Conservation (phyloP, 2,329 filamentous ascomycete species). For the Keithomyces neogunnii region DNA sequence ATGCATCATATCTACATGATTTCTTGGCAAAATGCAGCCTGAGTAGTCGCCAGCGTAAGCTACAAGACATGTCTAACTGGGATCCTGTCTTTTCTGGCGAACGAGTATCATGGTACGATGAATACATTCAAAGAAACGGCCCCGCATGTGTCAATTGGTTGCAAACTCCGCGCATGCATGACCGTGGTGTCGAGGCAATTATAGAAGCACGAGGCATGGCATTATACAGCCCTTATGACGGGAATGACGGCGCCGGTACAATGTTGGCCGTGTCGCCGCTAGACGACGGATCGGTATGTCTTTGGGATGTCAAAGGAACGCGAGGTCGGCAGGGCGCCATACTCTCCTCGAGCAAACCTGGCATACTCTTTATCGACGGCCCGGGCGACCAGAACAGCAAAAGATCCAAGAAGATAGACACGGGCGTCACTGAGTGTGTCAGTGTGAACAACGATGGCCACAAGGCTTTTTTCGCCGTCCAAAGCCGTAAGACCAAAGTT, state of each 20-base stretch:
- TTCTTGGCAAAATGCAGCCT: not conserved
- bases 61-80: conserved; percentile 67
- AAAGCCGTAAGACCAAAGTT: conserved; percentile 45
- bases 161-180: conserved; percentile 45
- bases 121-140: conserved; percentile 77
- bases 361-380: conserved; percentile 55
- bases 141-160: conserved; percentile 72
- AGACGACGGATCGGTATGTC: conserved; percentile 77
- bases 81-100: conserved; percentile 69
- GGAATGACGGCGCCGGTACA: conserved; percentile 34
- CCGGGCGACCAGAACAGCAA: conserved; percentile 34
- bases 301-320: conserved; percentile 68
- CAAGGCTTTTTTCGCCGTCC: conserved; percentile 72
- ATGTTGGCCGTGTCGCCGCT: conserved; percentile 64
- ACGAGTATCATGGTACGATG: conserved; percentile 73
- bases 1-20: not conserved
- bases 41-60: conserved; percentile 12
- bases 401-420: conserved; percentile 59
- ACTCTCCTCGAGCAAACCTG: conserved; percentile 54
- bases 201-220: conserved; percentile 68
- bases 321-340: conserved; percentile 51
- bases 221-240: conserved; percentile 47
- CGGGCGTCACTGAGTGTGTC: conserved; percentile 71
- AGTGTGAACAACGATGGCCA: conserved; percentile 62
- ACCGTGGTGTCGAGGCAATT: conserved; percentile 33